Evolutionary conservation across 2,329 filamentous ascomycete species (phyloP).

Genomic region (Alternaria viburni): DNA sequence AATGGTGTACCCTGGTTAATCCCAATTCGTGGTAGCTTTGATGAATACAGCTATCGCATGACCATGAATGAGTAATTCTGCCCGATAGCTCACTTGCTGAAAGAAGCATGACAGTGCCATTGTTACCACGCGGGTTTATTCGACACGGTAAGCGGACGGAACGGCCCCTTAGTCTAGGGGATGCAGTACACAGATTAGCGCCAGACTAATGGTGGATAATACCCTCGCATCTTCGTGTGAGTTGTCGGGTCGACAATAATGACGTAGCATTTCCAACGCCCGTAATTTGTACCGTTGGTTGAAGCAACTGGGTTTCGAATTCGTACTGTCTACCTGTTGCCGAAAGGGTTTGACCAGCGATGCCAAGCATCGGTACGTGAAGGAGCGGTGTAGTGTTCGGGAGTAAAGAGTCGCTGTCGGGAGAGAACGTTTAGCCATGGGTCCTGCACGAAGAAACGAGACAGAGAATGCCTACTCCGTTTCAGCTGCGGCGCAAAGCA

Average conservation of each 20-base stretch:
- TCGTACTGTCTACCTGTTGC: not conserved
- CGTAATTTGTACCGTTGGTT: not conserved
- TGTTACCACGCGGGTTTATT: not conserved
- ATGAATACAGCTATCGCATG: not conserved
- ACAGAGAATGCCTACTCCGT: not conserved
- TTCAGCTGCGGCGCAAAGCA: not conserved
- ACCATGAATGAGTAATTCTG: not conserved
- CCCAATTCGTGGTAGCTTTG: not conserved
- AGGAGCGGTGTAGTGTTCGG: not conserved
- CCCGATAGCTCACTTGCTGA: not conserved
- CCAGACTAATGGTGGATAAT: not conserved
- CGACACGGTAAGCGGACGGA: constrained; percentile 2
- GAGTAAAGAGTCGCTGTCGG: not conserved
- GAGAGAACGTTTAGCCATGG: not conserved
- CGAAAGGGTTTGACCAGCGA: not conserved
- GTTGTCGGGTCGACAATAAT: not conserved
- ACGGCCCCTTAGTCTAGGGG: constrained; percentile 9
- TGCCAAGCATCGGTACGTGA: not conserved
- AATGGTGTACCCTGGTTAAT: not conserved
- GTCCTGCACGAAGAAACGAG: not conserved
- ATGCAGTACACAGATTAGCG: not conserved
- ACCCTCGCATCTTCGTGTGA: not conserved
- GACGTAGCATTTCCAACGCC: not conserved
- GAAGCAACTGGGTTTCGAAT: not conserved
- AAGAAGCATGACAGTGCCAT: not conserved